phyloP scores from a whole-genome alignment of 495 filamentous ascomycete genomes.

The Ascobolus immersus region DNA sequence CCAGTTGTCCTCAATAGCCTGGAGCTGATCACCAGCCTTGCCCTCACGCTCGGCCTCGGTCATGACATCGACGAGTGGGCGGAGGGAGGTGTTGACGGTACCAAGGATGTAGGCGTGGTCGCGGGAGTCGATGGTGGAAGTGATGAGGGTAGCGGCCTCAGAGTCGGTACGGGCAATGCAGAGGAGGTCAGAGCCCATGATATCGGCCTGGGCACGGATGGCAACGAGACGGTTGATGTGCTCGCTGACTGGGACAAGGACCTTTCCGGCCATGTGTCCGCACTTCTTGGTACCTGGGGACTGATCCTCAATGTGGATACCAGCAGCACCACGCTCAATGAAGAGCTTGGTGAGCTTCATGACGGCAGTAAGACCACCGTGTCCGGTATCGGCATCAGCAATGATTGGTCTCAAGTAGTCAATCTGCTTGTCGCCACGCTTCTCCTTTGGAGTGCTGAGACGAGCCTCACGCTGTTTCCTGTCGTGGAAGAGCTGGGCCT shows the following conservation, averaged over 20 bases:
- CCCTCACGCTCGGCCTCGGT: slow-evolving; percentile 56
- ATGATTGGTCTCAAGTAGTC: slow-evolving; percentile 93
- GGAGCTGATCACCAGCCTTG: slow-evolving; percentile 55
- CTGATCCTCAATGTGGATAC: slow-evolving; percentile 97
- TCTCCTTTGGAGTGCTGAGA: slow-evolving; percentile 43
- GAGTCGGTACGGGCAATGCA: slow-evolving; percentile 88
- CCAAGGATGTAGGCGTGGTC: slow-evolving; percentile 89
- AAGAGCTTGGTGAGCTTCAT: slow-evolving; percentile 99
- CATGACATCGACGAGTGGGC: slow-evolving; percentile 80
- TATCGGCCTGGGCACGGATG: slow-evolving; percentile 91
- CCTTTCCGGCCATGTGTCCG: slow-evolving; percentile 98
- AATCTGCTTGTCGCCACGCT: slow-evolving; percentile 42
- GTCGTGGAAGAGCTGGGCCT: slow-evolving; percentile 97
- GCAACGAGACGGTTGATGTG: slow-evolving; percentile 96
- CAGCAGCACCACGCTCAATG: slow-evolving; percentile 84
- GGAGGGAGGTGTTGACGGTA: slow-evolving; percentile 56
- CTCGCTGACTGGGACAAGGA: slow-evolving; percentile 86
- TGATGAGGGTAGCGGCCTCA: slow-evolving; percentile 92
- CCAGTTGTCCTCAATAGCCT: slow-evolving; percentile 86
- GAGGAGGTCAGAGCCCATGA: slow-evolving; percentile 81
- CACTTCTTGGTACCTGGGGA: slow-evolving; percentile 98
- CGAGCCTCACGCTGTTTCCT: slow-evolving; percentile 94
- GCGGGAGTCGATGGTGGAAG: slow-evolving; percentile 77
- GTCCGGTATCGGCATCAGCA: slow-evolving; percentile 90
- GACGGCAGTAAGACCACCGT: slow-evolving; percentile 85